Conservation (phyloP, 371 early-diverging fungal species). For the Circinella minor region DNA sequence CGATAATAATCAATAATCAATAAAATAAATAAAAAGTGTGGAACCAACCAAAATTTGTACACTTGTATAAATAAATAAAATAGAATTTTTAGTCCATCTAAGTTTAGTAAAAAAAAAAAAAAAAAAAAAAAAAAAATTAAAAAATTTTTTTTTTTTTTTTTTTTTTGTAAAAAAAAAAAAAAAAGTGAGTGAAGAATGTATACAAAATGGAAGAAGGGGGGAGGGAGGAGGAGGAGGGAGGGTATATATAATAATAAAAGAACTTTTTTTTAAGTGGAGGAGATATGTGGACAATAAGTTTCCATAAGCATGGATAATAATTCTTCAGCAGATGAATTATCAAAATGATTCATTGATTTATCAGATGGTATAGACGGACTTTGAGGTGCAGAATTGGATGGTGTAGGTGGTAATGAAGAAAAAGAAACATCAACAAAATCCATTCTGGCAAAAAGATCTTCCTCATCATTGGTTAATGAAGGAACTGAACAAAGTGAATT, state of each 20-base stretch:
- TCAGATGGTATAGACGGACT: not conserved
- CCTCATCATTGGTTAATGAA: not conserved
- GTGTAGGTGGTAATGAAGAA: slow-evolving; percentile 1
- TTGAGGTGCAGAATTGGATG: not conserved
- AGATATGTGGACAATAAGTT: not conserved
- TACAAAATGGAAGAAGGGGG: not conserved
- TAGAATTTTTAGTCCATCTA: not conserved
- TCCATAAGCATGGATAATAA: not conserved
- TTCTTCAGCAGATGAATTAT: not conserved
- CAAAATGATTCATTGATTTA: not conserved
- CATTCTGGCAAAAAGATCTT: slow-evolving; percentile 2
- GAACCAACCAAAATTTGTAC: not conserved
- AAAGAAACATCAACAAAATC: slow-evolving; percentile 12
- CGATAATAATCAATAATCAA: not conserved
- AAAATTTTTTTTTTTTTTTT: too few relatives aligned
- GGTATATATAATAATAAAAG: not conserved
- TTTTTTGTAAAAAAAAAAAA: too few relatives aligned
- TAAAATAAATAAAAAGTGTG: not conserved
- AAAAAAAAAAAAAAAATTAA: too few relatives aligned
- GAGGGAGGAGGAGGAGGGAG: not conserved
- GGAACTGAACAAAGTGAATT: slow-evolving; percentile 1
- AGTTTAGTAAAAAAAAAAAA: not conserved
- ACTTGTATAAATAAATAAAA: not conserved
- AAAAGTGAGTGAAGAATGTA: not conserved
- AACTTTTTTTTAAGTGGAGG: not conserved